phyloP scores from a whole-genome alignment of 306 rosid genomes.

The Comarum palustre region DNA sequence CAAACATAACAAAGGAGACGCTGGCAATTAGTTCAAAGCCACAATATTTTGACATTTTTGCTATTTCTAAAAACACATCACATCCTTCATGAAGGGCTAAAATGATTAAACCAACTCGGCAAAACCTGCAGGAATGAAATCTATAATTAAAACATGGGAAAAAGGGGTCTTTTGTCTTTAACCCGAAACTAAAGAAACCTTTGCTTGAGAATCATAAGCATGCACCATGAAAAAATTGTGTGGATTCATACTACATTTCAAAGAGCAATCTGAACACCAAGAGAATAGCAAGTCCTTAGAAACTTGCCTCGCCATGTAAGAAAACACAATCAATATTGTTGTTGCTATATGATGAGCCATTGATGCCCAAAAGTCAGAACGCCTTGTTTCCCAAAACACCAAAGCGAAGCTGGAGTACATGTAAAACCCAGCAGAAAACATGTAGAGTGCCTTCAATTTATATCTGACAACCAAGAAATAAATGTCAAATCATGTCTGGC shows the following conservation, averaged over 20 bases:
- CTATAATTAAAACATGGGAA: not conserved
- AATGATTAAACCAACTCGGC: slow-evolving; percentile 34
- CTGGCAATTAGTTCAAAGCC: slow-evolving; percentile 31
- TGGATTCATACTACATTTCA: not conserved
- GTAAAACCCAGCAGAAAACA: slow-evolving; percentile 40
- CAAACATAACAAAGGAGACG: slow-evolving; percentile 18
- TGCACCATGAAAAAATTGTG: not conserved
- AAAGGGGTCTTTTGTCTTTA: not conserved
- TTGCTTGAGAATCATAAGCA: not conserved
- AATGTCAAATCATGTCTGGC: not conserved
- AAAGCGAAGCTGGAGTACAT: slow-evolving; percentile 36
- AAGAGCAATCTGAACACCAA: not conserved
- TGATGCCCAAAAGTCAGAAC: slow-evolving; percentile 37
- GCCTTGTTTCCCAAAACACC: slow-evolving; percentile 46
- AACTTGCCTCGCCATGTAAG: slow-evolving; percentile 24
- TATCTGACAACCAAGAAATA: slow-evolving; percentile 22
- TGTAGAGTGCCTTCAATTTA: slow-evolving; percentile 34
- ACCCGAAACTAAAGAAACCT: not conserved
- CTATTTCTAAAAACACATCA: slow-evolving; percentile 36
- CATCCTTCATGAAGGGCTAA: slow-evolving; percentile 40
- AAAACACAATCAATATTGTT: slow-evolving; percentile 19
- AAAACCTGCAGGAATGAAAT: slow-evolving; percentile 25
- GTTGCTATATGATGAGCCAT: slow-evolving; percentile 36
- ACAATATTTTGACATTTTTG: slow-evolving; percentile 36
- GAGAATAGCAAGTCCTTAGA: not conserved